Conservation (phyloP, 192 early-diverging fungal genomes). For the Chytriomyces sp. region DNA sequence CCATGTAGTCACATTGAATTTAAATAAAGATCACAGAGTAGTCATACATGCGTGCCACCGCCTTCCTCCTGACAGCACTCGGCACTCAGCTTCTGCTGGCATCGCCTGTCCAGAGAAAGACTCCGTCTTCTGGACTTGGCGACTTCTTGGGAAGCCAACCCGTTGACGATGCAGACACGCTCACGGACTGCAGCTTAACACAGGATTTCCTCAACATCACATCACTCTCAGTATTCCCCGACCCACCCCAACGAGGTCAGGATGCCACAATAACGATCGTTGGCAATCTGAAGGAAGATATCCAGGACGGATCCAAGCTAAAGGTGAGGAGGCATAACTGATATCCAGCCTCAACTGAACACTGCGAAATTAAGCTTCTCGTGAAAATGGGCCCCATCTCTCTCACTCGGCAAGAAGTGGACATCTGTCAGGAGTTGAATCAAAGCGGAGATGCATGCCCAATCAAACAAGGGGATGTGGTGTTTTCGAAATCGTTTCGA, state of each 20-base stretch:
- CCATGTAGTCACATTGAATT: not conserved
- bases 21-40: not conserved
- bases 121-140: no score
- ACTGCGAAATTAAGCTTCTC: no score
- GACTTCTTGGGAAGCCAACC: not conserved
- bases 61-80: not conserved
- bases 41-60: not conserved
- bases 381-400: no score
- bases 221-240: not conserved
- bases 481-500: no score
- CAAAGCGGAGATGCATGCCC: no score
- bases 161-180: not conserved
- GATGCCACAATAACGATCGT: not conserved
- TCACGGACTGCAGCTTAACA: not conserved
- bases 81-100: not conserved
- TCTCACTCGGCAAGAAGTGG: no score
- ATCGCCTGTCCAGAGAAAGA: no score
- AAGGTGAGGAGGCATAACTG: no score
- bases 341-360: no score
- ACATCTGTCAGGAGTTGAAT: no score
- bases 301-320: conserved; percentile 4
- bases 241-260: not conserved
- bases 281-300: conserved; percentile 2
- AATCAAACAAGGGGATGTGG: no score
- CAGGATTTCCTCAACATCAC: not conserved